Evolutionary conservation across 2,329 filamentous ascomycete genomes (phyloP).

Genomic region (Graphilbum sp.): DNA sequence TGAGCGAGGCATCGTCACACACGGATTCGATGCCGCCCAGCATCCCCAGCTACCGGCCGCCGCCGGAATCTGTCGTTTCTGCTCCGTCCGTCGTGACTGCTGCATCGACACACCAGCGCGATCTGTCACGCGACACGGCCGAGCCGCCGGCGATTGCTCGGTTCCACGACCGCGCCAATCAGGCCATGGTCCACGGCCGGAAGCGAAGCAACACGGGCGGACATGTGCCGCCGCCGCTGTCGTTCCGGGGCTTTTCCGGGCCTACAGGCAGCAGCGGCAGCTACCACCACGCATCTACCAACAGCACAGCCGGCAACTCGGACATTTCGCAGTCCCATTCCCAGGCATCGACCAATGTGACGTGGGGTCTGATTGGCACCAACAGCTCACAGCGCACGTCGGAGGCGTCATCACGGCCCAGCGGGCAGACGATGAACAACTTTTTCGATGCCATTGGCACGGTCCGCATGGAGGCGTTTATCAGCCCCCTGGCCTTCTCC

Average conservation of each 20-base stretch:
- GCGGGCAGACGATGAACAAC: constrained; percentile 24
- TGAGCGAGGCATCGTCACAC: constrained; percentile 12
- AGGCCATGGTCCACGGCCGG: constrained; percentile 46
- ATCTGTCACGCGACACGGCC: constrained; percentile 41
- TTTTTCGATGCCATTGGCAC: constrained; percentile 86
- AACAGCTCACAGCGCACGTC: constrained; percentile 32
- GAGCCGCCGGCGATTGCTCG: constrained; percentile 58
- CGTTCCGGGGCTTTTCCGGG: constrained; percentile 65
- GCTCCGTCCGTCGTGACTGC: constrained; percentile 10
- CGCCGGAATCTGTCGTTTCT: constrained; percentile 23
- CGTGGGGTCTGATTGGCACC: constrained; percentile 12
- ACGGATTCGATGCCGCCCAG: constrained; percentile 31
- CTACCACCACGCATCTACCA: constrained; percentile 28
- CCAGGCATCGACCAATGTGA: constrained; percentile 28
- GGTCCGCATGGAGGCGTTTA: constrained; percentile 94
- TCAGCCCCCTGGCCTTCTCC: constrained; percentile 39
- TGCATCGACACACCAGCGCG: constrained; percentile 24
- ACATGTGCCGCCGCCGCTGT: constrained; percentile 49
- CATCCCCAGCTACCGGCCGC: constrained; percentile 27
- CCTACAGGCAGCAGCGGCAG: constrained; percentile 24
- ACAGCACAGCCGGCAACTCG: constrained; percentile 41
- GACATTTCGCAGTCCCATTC: constrained; percentile 32
- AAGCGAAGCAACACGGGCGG: constrained; percentile 84
- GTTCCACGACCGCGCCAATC: constrained; percentile 34
- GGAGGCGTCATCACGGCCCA: constrained; percentile 33